A percentile compares a stretch with the other conserved stretches of the same genome.
phyloP scores from a whole-genome alignment of 805 yeast species.

The Ogataea siamensis region DNA sequence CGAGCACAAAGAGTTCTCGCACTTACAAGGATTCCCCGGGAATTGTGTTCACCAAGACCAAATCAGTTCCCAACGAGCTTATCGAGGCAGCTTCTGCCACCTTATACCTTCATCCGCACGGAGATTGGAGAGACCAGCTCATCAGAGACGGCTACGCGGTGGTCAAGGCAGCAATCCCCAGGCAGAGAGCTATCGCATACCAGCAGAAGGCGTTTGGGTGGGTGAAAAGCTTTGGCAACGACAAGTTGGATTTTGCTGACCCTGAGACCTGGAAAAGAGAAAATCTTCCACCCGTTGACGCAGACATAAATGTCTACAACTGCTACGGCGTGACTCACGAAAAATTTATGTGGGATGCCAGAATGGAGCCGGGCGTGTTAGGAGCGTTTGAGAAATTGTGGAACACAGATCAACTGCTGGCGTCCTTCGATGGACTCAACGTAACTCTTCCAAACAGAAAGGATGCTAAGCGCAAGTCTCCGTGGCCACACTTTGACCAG shows the following conservation, averaged over 20 bases:
- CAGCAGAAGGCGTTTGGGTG: slow-evolving; percentile 22
- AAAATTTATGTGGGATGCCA: slow-evolving; percentile 34
- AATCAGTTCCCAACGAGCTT: too few species aligned
- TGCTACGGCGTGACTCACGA: slow-evolving; percentile 30
- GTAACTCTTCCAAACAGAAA: slow-evolving; percentile 24
- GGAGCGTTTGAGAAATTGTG: slow-evolving; percentile 29
- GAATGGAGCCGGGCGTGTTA: slow-evolving; percentile 30
- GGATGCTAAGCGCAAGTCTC: too few species aligned
- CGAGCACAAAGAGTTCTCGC: too few species aligned
- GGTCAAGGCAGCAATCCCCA: slow-evolving; percentile 29
- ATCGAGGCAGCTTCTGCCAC: too few species aligned
- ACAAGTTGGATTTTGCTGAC: slow-evolving; percentile 26
- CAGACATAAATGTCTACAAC: slow-evolving; percentile 16
- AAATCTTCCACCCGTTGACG: slow-evolving; percentile 28
- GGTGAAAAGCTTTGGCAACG: slow-evolving; percentile 20
- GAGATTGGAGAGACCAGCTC: slow-evolving; percentile 34
- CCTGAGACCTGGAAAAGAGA: slow-evolving; percentile 29
- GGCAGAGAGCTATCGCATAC: slow-evolving; percentile 25
- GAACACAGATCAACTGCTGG: slow-evolving; percentile 34
- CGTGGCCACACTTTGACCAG: slow-evolving; percentile 35
- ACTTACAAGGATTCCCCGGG: too few species aligned
- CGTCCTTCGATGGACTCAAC: slow-evolving; percentile 33
- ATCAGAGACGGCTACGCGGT: slow-evolving; percentile 31
- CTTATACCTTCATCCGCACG: too few species aligned
- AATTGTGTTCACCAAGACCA: too few species aligned